These are phyloP conservation scores for Rhazya stricta DNA, from an alignment of 257 asterid species.

Conservation along the genomic window DNA sequence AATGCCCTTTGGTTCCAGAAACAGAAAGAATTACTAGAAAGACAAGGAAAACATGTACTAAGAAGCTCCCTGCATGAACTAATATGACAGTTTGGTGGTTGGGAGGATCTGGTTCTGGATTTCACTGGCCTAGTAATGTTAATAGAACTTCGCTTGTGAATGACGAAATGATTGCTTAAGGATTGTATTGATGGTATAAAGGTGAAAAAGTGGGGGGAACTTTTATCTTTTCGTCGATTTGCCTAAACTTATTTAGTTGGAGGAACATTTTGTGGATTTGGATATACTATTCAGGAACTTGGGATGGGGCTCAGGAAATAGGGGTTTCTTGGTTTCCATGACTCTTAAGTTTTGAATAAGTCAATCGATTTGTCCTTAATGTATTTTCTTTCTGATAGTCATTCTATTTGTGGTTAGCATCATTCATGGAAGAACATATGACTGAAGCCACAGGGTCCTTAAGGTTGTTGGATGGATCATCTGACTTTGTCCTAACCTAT, in stretches of 20 bases:
- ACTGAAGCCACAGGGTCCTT: conserved; percentile 30
- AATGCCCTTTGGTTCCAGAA: not conserved
- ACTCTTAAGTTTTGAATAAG: not conserved
- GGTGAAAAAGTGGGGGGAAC: not conserved
- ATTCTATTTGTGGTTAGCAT: conserved; percentile 29
- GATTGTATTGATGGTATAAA: not conserved
- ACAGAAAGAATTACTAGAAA: not conserved
- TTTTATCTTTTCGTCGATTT: not conserved
- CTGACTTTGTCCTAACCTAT: conserved; percentile 74
- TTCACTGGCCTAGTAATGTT: not conserved
- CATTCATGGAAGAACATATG: conserved; percentile 39
- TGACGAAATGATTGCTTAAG: not conserved
- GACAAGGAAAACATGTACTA: not conserved
- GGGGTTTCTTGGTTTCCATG: not conserved
- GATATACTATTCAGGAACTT: no score
- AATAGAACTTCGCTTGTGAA: not conserved
- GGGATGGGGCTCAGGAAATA: not conserved
- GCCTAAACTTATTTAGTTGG: not conserved
- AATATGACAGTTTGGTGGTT: not conserved
- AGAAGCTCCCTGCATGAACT: no score
- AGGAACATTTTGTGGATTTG: not conserved
- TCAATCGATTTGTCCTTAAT: not conserved
- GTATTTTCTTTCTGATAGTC: conserved; percentile 8
- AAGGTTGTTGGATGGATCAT: conserved; percentile 55
- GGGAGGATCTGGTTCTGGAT: not conserved